phyloP scores from a whole-genome alignment of 2,329 filamentous ascomycete genomes.

The Madurella mycetomatis region DNA sequence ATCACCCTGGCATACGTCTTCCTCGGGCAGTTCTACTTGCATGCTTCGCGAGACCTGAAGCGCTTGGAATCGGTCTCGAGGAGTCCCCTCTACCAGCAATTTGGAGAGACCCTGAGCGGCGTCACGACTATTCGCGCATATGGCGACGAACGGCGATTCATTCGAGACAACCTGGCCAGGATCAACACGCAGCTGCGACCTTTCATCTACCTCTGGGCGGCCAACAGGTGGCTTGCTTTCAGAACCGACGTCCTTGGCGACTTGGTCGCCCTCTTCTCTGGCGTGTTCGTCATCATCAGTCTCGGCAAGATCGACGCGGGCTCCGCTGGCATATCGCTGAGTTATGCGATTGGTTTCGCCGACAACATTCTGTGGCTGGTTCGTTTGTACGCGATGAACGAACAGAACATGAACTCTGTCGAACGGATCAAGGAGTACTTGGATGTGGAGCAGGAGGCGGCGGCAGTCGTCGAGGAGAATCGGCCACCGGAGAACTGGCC shows the following conservation, averaged over 20 bases:
- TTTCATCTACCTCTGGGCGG: slow-evolving; percentile 94
- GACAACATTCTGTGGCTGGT: slow-evolving; percentile 98
- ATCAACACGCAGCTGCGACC: slow-evolving; percentile 90
- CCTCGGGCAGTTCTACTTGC: slow-evolving; percentile 83
- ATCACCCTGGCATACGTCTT: slow-evolving; percentile 79
- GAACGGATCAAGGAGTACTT: slow-evolving; percentile 97
- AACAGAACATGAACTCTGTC: slow-evolving; percentile 99
- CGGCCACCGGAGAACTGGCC: slow-evolving; percentile 81
- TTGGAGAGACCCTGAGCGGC: slow-evolving; percentile 89
- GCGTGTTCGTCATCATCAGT: slow-evolving; percentile 81
- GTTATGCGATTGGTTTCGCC: slow-evolving; percentile 93
- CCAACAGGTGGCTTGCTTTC: slow-evolving; percentile 94
- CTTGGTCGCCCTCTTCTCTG: slow-evolving; percentile 88
- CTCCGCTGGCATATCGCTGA: slow-evolving; percentile 87
- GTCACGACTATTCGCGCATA: slow-evolving; percentile 97
- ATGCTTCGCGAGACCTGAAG: slow-evolving; percentile 91
- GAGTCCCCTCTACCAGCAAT: slow-evolving; percentile 95
- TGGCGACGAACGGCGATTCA: slow-evolving; percentile 87
- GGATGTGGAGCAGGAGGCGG: slow-evolving; percentile 90
- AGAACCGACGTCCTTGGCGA: slow-evolving; percentile 88
- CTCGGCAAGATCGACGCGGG: slow-evolving; percentile 82
- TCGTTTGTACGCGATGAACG: slow-evolving; percentile 86
- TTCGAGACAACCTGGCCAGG: slow-evolving; percentile 80
- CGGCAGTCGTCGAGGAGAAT: slow-evolving; percentile 69
- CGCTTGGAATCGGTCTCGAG: slow-evolving; percentile 89